Evolutionary conservation across 257 asterid genomes (phyloP), one percentile per base, ranked within the genome.

Genomic region (Solanum piurae): DNA sequence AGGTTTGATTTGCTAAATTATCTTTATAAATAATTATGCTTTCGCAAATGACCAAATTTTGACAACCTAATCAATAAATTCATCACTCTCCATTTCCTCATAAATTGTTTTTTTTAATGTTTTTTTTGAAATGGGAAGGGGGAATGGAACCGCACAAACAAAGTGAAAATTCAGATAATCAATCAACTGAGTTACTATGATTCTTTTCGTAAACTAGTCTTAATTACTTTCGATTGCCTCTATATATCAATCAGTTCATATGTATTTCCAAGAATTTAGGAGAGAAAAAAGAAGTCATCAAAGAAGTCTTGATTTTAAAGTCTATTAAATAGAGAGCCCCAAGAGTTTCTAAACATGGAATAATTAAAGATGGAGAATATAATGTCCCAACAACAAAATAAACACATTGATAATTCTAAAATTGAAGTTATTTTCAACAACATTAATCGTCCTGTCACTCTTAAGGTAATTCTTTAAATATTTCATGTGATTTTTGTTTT

Each of bases 401-500:
- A 13, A 64, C 71, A 12, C 40, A 83, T 58, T 12, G 73, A 34
- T n/a, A 46, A 49, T 1, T 76, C 86, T 49, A 88, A 74, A 25
- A 86, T 29, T 42, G 49, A 87, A 6, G 74, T 92, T 88, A 89
- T 91, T 80, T 92, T 94, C 90, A 86, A 88, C 80, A 92, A 91
- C 73, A 88, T 92, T 25, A 90, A 83, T 90, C 91, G 88, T 79
- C 92, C 91, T 2, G 91, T 94, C 90, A 87, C 93, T 8, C 89
- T 94, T 71, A 92, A 92, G 98, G 96, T 93, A 13, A 33, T 9
- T 12, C 66, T 84, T 21, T 34, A 73, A 6, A 77, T 42, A 76
- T 42, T 4, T 40, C 7, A 77, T 4, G 34, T 25, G 62, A 40
- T 33, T 73, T 73, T 73, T 72, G 13, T 73, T 36, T 33, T 31